Evolutionary conservation across 257 asterid species (phyloP).

Genomic region (Forsythia viridissima): DNA sequence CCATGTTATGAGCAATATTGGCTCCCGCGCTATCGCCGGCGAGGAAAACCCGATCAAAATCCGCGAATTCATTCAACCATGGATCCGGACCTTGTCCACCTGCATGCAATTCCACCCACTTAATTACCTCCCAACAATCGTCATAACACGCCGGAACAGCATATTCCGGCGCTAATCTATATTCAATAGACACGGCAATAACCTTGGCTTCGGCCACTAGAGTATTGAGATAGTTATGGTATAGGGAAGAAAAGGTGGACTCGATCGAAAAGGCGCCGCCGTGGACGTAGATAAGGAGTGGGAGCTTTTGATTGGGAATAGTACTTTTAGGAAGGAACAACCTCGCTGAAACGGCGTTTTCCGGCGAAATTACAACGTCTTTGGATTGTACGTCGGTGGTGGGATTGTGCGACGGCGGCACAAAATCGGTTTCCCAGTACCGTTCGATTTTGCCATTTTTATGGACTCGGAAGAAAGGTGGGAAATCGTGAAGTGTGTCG

Average conservation of each 20-base stretch:
- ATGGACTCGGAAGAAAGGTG: constrained; percentile 48
- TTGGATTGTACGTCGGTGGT: constrained; percentile 47
- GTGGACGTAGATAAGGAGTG: constrained; percentile 70
- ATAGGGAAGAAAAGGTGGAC: constrained; percentile 59
- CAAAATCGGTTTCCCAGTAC: constrained; percentile 11
- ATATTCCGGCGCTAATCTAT: constrained; percentile 71
- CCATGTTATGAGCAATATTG: constrained; percentile 60
- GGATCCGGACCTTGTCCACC: constrained; percentile 47
- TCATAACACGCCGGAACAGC: constrained; percentile 70
- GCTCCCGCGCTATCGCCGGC: constrained; percentile 93
- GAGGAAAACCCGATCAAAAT: constrained; percentile 44
- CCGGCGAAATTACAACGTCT: constrained; percentile 55
- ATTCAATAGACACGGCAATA: constrained; percentile 64
- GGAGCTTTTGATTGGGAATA: constrained; percentile 37
- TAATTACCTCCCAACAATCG: constrained; percentile 51
- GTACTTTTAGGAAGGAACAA: constrained; percentile 54
- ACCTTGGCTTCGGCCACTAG: constrained; percentile 51
- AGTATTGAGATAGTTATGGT: constrained; percentile 43
- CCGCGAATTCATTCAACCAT: constrained; percentile 56
- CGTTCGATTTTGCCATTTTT: constrained; percentile 53
- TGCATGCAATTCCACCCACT: constrained; percentile 55
- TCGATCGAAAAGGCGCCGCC: constrained; percentile 70
- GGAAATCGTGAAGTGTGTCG: constrained; percentile 42
- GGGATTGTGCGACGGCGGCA: constrained; percentile 55
- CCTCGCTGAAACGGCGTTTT: constrained; percentile 43